These are phyloP conservation scores for Hypoxylon sp. DNA, from an alignment of 2,329 filamentous ascomycete genomes.

Conservation along the genomic window DNA sequence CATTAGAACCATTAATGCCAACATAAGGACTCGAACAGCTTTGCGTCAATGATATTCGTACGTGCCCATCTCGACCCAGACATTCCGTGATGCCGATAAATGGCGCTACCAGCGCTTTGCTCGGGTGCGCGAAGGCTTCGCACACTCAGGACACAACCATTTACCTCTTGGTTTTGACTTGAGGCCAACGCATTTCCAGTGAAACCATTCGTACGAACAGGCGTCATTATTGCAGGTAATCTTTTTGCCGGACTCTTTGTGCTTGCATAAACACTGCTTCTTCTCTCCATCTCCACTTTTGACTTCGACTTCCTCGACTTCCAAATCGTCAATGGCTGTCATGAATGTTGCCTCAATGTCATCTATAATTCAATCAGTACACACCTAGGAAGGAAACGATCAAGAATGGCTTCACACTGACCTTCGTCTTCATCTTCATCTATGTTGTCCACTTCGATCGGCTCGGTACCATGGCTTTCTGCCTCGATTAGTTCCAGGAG, in stretches of 20 bases:
- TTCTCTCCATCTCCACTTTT: slow-evolving; percentile 6
- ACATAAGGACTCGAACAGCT: background rate
- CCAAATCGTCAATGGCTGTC: slow-evolving; percentile 31
- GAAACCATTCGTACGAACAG: slow-evolving; percentile 43
- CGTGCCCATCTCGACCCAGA: background rate
- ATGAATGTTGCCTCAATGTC: slow-evolving; percentile 41
- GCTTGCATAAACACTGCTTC: slow-evolving; percentile 36
- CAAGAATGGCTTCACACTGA: slow-evolving; percentile 7
- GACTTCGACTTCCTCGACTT: slow-evolving; percentile 10
- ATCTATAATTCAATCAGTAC: slow-evolving; percentile 23
- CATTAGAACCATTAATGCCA: slow-evolving; percentile 4
- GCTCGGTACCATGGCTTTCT: slow-evolving; percentile 33
- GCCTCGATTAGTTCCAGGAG: slow-evolving; percentile 58
- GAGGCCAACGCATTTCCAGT: slow-evolving; percentile 44
- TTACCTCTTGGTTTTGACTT: slow-evolving; percentile 33
- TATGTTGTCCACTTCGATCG: slow-evolving; percentile 26
- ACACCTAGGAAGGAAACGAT: background rate
- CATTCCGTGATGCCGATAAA: slow-evolving; percentile 14
- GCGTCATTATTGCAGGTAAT: slow-evolving; percentile 36
- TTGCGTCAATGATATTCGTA: background rate
- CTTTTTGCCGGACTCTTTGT: slow-evolving; percentile 34
- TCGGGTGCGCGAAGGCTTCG: slow-evolving; percentile 6
- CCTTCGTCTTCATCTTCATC: slow-evolving; percentile 43
- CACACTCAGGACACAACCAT: slow-evolving; percentile 43
- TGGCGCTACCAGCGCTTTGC: slow-evolving; percentile 18